Evolutionary conservation across 257 asterid species (phyloP), one percentile per base, ranked within the genome.

Genomic region (Salvia hispanica): DNA sequence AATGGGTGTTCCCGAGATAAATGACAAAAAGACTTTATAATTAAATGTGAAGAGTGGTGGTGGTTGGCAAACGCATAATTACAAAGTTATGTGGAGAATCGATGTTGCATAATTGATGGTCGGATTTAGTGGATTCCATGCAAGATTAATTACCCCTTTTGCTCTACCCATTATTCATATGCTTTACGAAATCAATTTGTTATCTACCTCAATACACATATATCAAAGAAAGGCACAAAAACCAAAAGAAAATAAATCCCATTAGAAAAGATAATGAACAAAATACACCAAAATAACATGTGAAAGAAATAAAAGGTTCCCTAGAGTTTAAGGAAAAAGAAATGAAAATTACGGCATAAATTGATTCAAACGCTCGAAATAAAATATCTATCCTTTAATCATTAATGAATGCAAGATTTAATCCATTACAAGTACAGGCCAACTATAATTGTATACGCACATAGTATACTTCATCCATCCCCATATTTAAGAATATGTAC

Each of bases 61-160:
- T 48, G 44, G 51, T 66, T 39, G 62, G 40, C 62, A 45, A 55
- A 71, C 37, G 42, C 28, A 37, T 56, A 48, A 12, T 31, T 16
- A 74, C 21, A 74, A 68, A 74, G 72, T 64, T 77, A 77, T 74
- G 80, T 77, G 82, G 81, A 77, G 85, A 77, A 81, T 75, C 81
- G 85, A 59, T 64, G 79, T 56, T 73, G 83, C 82, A 69, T 72
- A 63, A 77, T 70, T 66, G 62, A 51, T 79, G 80, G 78, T 65
- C 76, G 72, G 72, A n/a, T 57, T 28, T 67, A 79, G 85, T 71
- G 88, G 47, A 54, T 73, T 83, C 80, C 85, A 85, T 64, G 76
- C 72, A 75, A 69, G 81, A 82, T 76, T 64, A 82, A 82, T 73
- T 79, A 21, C 66, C 71, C 80, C 21, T 64, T 61, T 60, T 79